phyloP scores from a whole-genome alignment of 2,329 filamentous ascomycete species.

The Boeremia exigua region DNA sequence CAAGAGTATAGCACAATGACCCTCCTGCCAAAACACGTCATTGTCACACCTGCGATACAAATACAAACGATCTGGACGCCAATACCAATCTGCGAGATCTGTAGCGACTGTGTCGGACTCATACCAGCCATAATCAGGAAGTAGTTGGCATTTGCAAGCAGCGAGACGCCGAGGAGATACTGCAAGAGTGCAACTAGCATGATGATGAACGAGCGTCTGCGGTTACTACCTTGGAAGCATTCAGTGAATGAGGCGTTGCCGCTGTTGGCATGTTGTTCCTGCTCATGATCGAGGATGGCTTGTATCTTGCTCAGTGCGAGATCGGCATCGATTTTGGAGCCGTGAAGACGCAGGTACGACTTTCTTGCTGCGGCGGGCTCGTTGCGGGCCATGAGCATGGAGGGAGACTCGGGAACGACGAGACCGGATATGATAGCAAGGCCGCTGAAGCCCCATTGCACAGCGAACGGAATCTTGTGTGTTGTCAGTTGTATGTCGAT shows the following conservation, averaged over 20 bases:
- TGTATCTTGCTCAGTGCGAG: slow-evolving; percentile 8
- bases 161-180: slow-evolving; percentile 11
- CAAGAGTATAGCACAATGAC: slow-evolving; percentile 3
- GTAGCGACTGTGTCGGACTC: slow-evolving; percentile 9
- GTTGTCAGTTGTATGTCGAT: not conserved
- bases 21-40: slow-evolving; percentile 4
- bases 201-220: slow-evolving; percentile 70
- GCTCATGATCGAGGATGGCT: slow-evolving; percentile 9
- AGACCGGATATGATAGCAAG: slow-evolving; percentile 3
- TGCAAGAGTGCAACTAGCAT: slow-evolving; percentile 35
- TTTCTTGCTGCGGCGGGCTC: slow-evolving; percentile 4
- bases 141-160: slow-evolving; percentile 12
- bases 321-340: slow-evolving; percentile 5
- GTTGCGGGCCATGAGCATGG: slow-evolving; percentile 4
- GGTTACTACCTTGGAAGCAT: slow-evolving; percentile 80
- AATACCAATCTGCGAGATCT: slow-evolving; percentile 9
- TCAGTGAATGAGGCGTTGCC: slow-evolving; percentile 51
- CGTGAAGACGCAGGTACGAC: slow-evolving; percentile 4
- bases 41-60: slow-evolving; percentile 5
- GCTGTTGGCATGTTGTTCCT: not conserved
- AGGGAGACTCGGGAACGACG: slow-evolving; percentile 6
- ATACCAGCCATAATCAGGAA: slow-evolving; percentile 15
- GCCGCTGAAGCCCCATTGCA: slow-evolving; percentile 6
- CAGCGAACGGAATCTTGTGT: slow-evolving; percentile 4
- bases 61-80: slow-evolving; percentile 10